Base-by-base conservation (phyloP, 305 asterid genomes). In the Lippia alba region DNA sequence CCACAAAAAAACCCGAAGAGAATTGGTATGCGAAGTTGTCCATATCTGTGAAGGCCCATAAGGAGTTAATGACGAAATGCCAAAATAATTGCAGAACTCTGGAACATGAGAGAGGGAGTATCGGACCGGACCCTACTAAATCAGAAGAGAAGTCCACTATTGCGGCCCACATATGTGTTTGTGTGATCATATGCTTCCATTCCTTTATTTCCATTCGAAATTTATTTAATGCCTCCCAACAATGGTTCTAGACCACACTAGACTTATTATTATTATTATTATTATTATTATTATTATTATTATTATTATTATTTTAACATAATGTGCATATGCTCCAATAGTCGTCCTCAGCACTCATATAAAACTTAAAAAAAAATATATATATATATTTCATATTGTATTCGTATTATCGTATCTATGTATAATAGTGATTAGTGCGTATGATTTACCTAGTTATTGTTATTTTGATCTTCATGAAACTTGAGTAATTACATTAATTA, bases 81-180 rank as follows among this genome's bases (percentile, higher is more conserved):
- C 57, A 57, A 72, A 14, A 59, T 55, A 40, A 61, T 46, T 40
- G 51, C 55, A 50, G 30, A 45, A 39, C 54, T 74, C 76, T 72
- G 63, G 79, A 81, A 78, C 63, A 36, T 36, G 41, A 36, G 41
- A 36, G 41, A 36, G 41, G 9, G 41, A 58, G 56, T 56, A 67
- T 75, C 10, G 48, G 74, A 17, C 77, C 10, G 48, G 74, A 17
- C 77, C 73, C 64, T 69, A 69, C 76, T 64, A 11, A 69, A 63
- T 68, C 74, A 39, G 64, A 62, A 61, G n/a, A 39, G 34, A 56
- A 44, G 14, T 44, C 49, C 14, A 8, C 62, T 75, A 48, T 61
- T 33, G 17, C 71, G 59, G 40, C 48, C 76, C 78, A 64, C 73
- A 68, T 51, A 67, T 59, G 71, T 59, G 70, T 50, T 55, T 64